A percentile compares a stretch with the other conserved stretches of the same genome.
Conservation (phyloP, 352 stramenopile genomes). For the Phytopythium litorale region DNA sequence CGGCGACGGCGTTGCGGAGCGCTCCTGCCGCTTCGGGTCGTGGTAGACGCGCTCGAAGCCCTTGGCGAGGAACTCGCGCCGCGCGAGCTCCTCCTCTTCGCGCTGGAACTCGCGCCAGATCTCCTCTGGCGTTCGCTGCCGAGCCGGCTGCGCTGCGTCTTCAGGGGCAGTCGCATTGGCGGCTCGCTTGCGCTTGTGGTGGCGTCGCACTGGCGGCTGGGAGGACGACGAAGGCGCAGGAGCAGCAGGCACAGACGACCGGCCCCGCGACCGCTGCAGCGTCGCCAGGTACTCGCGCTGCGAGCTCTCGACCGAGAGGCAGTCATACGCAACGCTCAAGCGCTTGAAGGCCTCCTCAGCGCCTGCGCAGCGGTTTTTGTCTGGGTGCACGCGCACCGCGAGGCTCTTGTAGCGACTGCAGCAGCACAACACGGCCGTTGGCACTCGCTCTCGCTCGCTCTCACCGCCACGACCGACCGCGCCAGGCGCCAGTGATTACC, state of each 20-base stretch:
- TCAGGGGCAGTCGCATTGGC: background rate
- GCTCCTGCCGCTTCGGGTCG: background rate
- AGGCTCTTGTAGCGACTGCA: constrained; percentile 44
- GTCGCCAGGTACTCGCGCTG: constrained; percentile 53
- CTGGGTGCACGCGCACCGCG: constrained; percentile 49
- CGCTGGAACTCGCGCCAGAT: constrained; percentile 66
- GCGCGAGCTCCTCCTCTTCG: constrained; percentile 65
- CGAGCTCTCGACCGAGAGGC: constrained; percentile 38
- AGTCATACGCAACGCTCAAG: constrained; percentile 74
- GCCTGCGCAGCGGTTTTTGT: constrained; percentile 59
- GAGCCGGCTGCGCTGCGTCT: constrained; percentile 9
- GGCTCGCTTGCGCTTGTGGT: constrained; percentile 18
- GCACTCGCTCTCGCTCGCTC: background rate
- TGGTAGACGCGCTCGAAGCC: constrained; percentile 65
- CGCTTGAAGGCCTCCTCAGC: constrained; percentile 78
- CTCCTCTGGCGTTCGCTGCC: constrained; percentile 50
- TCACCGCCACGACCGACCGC: background rate
- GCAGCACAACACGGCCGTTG: background rate
- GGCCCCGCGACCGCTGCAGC: constrained; percentile 10
- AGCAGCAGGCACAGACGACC: constrained; percentile 2
- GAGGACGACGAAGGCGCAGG: background rate
- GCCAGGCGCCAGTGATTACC: constrained; percentile 1
- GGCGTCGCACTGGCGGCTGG: constrained; percentile 1
- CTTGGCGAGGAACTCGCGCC: constrained; percentile 46
- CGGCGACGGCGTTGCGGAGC: background rate